Conservation (phyloP, 208 protist genomes). For the Leishmania gerbilli region DNA sequence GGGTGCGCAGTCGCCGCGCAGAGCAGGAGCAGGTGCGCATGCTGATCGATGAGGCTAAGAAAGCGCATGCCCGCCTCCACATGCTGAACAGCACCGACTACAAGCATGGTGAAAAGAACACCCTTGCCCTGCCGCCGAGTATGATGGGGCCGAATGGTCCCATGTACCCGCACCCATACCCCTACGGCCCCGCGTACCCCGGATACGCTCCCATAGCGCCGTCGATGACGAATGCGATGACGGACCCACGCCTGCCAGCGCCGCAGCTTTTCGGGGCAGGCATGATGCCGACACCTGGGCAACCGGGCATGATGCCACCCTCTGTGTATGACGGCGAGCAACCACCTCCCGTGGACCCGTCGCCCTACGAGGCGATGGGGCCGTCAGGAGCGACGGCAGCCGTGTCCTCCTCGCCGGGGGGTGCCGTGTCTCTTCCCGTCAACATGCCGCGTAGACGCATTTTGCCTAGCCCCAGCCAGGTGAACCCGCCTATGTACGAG, state of each 20-base stretch:
- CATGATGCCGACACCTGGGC: conserved; percentile 14
- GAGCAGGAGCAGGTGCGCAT: conserved; percentile 50
- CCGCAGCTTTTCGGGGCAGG: conserved; percentile 32
- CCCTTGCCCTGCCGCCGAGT: conserved; percentile 4
- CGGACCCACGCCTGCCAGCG: conserved; percentile 11
- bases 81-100: conserved; percentile 36
- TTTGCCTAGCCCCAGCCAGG: conserved; percentile 1
- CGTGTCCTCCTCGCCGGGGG: neutral
- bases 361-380: conserved; percentile 5
- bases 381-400: neutral
- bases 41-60: conserved; percentile 53
- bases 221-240: neutral
- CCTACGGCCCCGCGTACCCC: neutral
- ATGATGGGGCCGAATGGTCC: conserved; percentile 11
- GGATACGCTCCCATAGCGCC: conserved; percentile 1
- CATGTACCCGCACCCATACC: conserved; percentile 8
- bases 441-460: conserved; percentile 32
- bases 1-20: conserved; percentile 46
- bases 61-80: conserved; percentile 53
- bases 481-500: conserved; percentile 9
- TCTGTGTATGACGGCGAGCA: neutral
- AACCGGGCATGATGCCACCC: conserved; percentile 10
- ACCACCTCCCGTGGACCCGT: neutral
- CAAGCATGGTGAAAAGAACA: conserved; percentile 4
- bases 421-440: neutral